phyloP scores from a whole-genome alignment of 345 rosid genomes.

The Cochlearia excelsa region DNA sequence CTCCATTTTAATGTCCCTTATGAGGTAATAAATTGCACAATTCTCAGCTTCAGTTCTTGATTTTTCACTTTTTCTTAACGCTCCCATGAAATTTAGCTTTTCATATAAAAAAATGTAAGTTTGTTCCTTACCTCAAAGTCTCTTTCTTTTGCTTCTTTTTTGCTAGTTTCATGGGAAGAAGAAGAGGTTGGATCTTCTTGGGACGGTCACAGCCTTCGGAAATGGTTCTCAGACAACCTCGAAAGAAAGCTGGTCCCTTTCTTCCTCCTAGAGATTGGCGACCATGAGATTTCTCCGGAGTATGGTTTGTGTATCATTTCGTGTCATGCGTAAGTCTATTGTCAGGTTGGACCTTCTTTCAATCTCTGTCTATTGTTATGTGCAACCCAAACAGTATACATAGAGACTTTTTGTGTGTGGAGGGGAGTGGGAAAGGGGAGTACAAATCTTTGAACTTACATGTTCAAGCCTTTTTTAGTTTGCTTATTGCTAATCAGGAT shows the following conservation, averaged over 20 bases:
- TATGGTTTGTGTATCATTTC: not conserved
- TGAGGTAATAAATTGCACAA: not conserved
- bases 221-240: constrained; percentile 8
- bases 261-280: not conserved
- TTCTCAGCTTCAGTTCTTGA: not conserved
- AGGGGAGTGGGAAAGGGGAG: no score
- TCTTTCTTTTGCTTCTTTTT: not conserved
- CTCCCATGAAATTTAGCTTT: not conserved
- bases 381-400: no score
- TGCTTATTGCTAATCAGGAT: no score
- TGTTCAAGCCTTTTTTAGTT: no score
- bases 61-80: no score
- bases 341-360: no score
- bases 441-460: no score
- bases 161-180: not conserved
- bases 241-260: not conserved
- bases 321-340: no score
- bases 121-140: not conserved
- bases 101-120: not conserved
- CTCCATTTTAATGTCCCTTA: constrained; percentile 45
- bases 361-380: no score
- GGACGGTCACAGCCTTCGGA: constrained; percentile 5
- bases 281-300: constrained; percentile 2
- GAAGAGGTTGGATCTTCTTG: constrained; percentile 1
- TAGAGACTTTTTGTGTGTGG: no score